Conservation (phyloP, 257 asterid species). For the Avicennia marina region DNA sequence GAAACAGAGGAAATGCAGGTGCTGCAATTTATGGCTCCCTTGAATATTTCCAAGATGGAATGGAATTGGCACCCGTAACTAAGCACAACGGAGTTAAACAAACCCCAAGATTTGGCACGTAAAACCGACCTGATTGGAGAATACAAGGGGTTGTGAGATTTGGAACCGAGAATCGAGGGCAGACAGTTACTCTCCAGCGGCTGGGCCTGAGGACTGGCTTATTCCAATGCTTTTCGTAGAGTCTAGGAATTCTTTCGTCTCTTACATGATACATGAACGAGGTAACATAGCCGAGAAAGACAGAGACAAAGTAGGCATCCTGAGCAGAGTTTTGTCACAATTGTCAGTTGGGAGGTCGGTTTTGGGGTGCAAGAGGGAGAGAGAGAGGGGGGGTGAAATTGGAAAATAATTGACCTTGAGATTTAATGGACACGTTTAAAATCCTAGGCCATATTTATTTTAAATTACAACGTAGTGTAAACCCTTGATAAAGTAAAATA, state of each 20-base stretch:
- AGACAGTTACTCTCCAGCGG: slow-evolving; percentile 57
- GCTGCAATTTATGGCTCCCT: slow-evolving; percentile 30
- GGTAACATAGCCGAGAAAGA: not conserved
- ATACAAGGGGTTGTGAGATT: slow-evolving; percentile 30
- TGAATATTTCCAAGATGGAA: slow-evolving; percentile 48
- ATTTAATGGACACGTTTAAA: slow-evolving; percentile 21
- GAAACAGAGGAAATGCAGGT: slow-evolving; percentile 17
- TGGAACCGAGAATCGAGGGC: slow-evolving; percentile 29
- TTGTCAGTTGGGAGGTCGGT: slow-evolving; percentile 26
- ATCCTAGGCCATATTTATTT: no score
- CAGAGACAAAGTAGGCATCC: not conserved
- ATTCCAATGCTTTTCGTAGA: not conserved
- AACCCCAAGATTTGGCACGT: slow-evolving; percentile 12
- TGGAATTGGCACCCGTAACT: slow-evolving; percentile 40
- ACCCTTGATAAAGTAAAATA: no score
- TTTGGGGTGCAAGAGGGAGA: slow-evolving; percentile 15
- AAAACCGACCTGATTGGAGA: slow-evolving; percentile 58
- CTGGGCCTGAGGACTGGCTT: slow-evolving; percentile 14
- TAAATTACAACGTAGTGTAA: no score
- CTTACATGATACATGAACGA: slow-evolving; percentile 13
- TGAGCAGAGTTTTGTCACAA: slow-evolving; percentile 5
- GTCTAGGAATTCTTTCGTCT: slow-evolving; percentile 6
- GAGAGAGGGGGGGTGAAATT: slow-evolving; percentile 7
- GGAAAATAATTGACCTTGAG: slow-evolving; percentile 22
- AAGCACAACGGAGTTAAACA: not conserved